Base-by-base conservation (phyloP, 352 stramenopile species). In the Pythium utonaiense region DNA sequence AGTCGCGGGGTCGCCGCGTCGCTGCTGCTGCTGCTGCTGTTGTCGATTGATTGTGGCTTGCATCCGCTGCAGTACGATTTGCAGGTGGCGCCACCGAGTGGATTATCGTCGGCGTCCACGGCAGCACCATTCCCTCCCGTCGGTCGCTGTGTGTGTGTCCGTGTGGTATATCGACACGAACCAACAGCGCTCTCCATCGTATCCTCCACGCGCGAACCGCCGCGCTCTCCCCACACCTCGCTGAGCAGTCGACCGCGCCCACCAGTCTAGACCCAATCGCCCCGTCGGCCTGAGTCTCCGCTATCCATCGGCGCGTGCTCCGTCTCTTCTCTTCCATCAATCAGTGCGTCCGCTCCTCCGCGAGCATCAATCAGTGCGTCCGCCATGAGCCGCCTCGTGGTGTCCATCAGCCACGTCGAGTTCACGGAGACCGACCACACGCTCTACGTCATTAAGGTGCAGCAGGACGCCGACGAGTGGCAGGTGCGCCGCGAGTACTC, bases 361-460 rank as follows among this genome's bases (percentile, higher is more conserved):
- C 7, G 28, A 27, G 36, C 40, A 47, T 47, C 31, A 47, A 44
- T 30, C 44, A 48, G 3, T 25, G 21, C 33, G 9, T 48, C 45
- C 45, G 55, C 13, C 12, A 91, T 91, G 82, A 89, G 82, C 69
- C 77, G 77, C 38, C 74, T 91, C 44, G 76, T 88, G 53, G 82
- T 91, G 33, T 67, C 79, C 55, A 88, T 91, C 64, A 76, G 74
- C 52, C 82, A 89, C 63, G 80, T 89, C 60, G 82, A 91, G 75
- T 88, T 91, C 71, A 89, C 79, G 30, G 72, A 75, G 57, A 70
- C 69, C 38, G 77, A 75, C 55, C 70, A 89, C 58, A 84, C 84
- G 27, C 67, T 91, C 24, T 91, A 91, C 66, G 79, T 91, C 21
- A 60, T 91, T 30, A 84, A 83, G 6, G 82, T 91, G 44, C 81